Conservation (phyloP, 108 stramenopile species). For the Aurantiochytrium sp. region DNA sequence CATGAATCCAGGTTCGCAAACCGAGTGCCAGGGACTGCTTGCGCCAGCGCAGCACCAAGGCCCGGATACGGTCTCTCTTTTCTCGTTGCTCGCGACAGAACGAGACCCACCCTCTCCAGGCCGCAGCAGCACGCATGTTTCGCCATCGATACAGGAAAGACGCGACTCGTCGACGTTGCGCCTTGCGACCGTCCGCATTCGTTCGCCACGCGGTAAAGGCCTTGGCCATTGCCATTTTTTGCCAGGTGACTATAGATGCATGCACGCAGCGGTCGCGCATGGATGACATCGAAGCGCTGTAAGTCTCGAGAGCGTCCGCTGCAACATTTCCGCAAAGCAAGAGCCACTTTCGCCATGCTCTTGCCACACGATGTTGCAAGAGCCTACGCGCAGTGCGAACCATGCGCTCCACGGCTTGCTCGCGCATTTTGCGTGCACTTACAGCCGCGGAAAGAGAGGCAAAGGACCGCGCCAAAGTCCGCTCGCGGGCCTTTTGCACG, state of each 20-base stretch:
- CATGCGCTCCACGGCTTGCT: neutral
- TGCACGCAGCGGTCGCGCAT: neutral
- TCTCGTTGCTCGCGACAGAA: neutral
- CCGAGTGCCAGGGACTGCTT: neutral
- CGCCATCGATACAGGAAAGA: neutral
- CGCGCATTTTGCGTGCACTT: neutral
- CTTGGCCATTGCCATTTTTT: neutral
- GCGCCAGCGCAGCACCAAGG: neutral
- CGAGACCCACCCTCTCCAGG: neutral
- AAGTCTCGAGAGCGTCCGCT: neutral
- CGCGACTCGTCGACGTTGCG: neutral
- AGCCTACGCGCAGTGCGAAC: neutral
- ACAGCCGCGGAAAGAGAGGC: neutral
- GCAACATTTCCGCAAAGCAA: neutral
- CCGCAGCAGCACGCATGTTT: neutral
- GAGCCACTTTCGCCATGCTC: neutral
- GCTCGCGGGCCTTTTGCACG: neutral
- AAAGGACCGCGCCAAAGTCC: neutral
- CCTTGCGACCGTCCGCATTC: neutral
- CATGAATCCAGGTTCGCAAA: neutral
- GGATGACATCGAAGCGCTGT: neutral
- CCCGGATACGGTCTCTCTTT: neutral
- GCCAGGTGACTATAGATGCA: neutral
- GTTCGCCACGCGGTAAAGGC: neutral
- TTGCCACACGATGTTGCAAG: neutral